These are phyloP conservation scores for Afroboletus lepidellus DNA, from an alignment of 1,284 basidiomycete genomes.

Conservation along the genomic window DNA sequence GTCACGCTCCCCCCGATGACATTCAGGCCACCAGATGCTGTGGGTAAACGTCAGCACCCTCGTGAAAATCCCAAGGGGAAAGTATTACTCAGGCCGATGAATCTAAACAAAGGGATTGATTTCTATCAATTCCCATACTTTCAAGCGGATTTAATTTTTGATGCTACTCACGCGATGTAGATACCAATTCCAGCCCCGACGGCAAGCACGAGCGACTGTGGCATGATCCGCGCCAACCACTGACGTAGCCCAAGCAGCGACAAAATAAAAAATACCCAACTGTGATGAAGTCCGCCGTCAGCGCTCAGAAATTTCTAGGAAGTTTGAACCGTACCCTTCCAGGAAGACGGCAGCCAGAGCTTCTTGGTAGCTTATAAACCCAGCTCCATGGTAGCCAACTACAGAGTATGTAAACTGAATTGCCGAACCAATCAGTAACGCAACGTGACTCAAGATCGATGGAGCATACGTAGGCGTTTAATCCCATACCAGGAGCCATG, in stretches of 20 bases:
- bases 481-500: slow-evolving; percentile 74
- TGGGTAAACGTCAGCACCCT: slow-evolving; percentile 8
- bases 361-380: slow-evolving; percentile 75
- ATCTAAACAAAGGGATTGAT: slow-evolving; percentile 39
- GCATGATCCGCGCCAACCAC: slow-evolving; percentile 88
- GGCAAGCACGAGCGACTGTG: slow-evolving; percentile 81
- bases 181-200: slow-evolving; percentile 87
- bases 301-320: not conserved
- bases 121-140: not conserved
- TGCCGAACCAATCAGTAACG: not conserved
- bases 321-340: slow-evolving; percentile 58
- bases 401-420: slow-evolving; percentile 82
- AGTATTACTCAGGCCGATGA: slow-evolving; percentile 56
- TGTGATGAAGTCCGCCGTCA: slow-evolving; percentile 22
- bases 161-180: slow-evolving; percentile 65
- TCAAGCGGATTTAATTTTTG: not conserved
- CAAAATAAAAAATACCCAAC: slow-evolving; percentile 82
- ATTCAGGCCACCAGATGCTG: slow-evolving; percentile 65
- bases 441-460: not conserved
- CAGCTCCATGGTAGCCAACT: slow-evolving; percentile 80
- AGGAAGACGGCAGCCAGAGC: slow-evolving; percentile 88
- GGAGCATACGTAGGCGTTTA: slow-evolving; percentile 72
- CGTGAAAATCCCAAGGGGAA: not conserved
- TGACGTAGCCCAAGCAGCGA: slow-evolving; percentile 86
- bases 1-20: slow-evolving; percentile 75